Evolutionary conservation across 805 yeast genomes (phyloP).

Genomic region (Sungouiella blattae): DNA sequence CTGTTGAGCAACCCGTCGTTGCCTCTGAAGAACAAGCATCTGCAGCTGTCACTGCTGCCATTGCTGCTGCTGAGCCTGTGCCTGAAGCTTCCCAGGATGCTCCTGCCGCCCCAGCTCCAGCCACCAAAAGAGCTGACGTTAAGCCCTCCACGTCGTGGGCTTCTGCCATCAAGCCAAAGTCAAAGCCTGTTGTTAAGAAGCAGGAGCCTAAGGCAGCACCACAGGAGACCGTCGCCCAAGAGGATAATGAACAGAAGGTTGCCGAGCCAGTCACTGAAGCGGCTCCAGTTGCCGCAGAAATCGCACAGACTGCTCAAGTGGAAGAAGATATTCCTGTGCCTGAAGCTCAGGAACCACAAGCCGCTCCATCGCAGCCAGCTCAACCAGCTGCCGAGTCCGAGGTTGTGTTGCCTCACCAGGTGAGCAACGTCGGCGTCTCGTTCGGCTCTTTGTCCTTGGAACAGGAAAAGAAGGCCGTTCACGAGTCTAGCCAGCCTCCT

Average conservation of each 20-base stretch:
- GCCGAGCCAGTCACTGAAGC: conserved; percentile 6
- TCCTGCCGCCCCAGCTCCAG: conserved; percentile 1
- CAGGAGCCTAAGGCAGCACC: conserved; percentile 9
- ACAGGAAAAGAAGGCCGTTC: conserved; percentile 20
- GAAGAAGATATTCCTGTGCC: conserved; percentile 23
- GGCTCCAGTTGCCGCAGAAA: conserved; percentile 14
- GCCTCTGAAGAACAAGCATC: neutral
- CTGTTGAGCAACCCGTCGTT: conserved; percentile 1
- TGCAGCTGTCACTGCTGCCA: neutral
- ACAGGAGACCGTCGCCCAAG: conserved; percentile 15
- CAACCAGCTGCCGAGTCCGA: conserved; percentile 27
- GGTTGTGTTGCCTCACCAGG: conserved; percentile 52
- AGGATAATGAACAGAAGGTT: too few relatives aligned
- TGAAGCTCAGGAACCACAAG: conserved; percentile 62
- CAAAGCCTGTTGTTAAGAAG: conserved; percentile 39
- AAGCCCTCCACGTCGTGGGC: conserved; percentile 54
- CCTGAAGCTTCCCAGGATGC: conserved; percentile 7
- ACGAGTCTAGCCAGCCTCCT: conserved; percentile 3
- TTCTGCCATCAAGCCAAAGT: conserved; percentile 53
- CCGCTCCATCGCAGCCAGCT: conserved; percentile 47
- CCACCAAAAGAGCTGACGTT: conserved; percentile 3
- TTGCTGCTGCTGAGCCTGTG: conserved; percentile 6
- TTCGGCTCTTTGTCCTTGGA: conserved; percentile 58
- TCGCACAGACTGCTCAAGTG: conserved; percentile 10
- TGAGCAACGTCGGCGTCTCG: conserved; percentile 53